These are phyloP conservation scores for Rhodosporidiobolus odoratus DNA, from an alignment of 768 basidiomycete species.

Conservation along the genomic window DNA sequence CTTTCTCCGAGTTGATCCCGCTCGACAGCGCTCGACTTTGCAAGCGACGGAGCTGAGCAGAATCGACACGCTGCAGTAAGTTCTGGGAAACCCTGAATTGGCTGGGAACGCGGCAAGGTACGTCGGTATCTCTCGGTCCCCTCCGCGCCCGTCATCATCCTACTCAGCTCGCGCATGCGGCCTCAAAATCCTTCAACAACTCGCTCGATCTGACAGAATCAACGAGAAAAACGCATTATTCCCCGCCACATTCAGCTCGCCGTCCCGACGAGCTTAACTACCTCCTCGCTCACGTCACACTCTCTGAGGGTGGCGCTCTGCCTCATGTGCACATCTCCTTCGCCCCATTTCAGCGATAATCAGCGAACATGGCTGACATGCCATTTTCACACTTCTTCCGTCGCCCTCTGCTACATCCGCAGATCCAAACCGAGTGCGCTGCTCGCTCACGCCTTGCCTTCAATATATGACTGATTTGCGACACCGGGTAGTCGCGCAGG, in stretches of 20 bases:
- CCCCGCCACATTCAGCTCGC: conserved; percentile 72
- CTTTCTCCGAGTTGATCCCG: no score
- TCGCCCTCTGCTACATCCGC: neutral
- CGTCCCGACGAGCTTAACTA: conserved; percentile 70
- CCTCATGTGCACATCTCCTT: conserved; percentile 45
- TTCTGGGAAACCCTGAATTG: no score
- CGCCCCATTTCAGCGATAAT: no score
- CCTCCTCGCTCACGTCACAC: conserved; percentile 74
- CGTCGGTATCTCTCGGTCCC: no score
- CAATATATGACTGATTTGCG: neutral
- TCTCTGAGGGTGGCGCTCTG: conserved; percentile 79
- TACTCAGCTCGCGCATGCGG: no score
- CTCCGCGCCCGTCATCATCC: no score
- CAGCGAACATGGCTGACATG: no score
- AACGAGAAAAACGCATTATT: conserved; percentile 75
- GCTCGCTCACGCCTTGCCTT: neutral
- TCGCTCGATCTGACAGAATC: conserved; percentile 49
- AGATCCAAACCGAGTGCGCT: neutral
- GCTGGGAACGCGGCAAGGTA: no score
- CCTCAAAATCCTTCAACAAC: neutral
- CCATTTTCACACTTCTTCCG: no score
- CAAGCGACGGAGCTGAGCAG: no score
- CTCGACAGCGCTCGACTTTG: no score
- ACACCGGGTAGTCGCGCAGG: neutral
- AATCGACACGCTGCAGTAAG: no score